These are phyloP conservation scores for Penicillium digitatum DNA, from an alignment of 2,329 filamentous ascomycete genomes.

Conservation along the genomic window DNA sequence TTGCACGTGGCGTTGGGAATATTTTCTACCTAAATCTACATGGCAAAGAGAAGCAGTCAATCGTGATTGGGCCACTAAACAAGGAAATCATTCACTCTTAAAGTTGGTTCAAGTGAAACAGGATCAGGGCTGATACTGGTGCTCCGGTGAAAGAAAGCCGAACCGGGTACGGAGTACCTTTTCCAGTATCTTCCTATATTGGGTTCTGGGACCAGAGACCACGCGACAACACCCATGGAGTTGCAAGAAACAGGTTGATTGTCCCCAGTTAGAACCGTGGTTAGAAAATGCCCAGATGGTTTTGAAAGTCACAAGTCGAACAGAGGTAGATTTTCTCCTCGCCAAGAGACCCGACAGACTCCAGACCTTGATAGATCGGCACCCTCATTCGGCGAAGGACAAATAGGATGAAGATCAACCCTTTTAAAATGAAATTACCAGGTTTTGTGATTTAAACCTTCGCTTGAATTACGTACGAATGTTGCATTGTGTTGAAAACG, in stretches of 20 bases:
- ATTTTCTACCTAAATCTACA: not conserved
- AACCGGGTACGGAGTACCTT: not conserved
- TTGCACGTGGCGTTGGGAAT: not conserved
- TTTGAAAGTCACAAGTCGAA: not conserved
- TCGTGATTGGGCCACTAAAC: not conserved
- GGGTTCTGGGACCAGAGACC: not conserved
- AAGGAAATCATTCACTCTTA: not conserved
- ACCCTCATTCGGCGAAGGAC: not conserved
- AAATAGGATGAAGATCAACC: not conserved
- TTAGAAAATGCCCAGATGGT: not conserved
- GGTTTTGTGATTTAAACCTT: not conserved
- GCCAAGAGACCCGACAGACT: not conserved
- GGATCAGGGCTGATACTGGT: not conserved
- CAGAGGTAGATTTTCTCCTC: not conserved
- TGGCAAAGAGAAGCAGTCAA: too few species aligned
- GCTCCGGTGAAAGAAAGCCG: not conserved
- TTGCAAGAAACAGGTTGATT: not conserved
- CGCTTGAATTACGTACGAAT: not conserved
- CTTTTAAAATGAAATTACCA: not conserved
- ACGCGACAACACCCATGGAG: not conserved
- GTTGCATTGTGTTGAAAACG: not conserved
- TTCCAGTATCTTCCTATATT: not conserved
- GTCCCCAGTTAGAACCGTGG: not conserved
- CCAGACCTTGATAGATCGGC: not conserved
- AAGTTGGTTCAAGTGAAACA: not conserved